Evolutionary conservation across 2,329 filamentous ascomycete species (phyloP).

Genomic region (Cercospora sp.): DNA sequence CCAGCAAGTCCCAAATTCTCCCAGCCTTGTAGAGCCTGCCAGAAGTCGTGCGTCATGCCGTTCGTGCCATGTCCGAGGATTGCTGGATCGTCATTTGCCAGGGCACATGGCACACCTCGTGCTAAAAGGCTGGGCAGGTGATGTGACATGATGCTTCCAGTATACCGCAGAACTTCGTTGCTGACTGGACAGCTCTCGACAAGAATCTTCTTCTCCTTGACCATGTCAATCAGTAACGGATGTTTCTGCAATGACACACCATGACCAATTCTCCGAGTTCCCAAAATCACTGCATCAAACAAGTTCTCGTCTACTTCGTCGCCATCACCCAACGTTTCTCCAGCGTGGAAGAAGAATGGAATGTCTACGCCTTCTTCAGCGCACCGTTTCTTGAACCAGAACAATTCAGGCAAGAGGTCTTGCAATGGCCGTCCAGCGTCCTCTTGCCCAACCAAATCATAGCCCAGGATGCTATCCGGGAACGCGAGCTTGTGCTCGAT

Average conservation of each 20-base stretch:
- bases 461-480: conserved; percentile 79
- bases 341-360: conserved; percentile 95
- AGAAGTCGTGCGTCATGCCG: conserved; percentile 89
- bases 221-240: conserved; percentile 81
- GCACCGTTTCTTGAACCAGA: conserved; percentile 91
- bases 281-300: conserved; percentile 84
- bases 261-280: conserved; percentile 85
- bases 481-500: conserved; percentile 77
- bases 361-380: conserved; percentile 74
- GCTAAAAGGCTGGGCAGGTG: conserved; percentile 81
- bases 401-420: conserved; percentile 78
- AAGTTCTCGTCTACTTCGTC: conserved; percentile 77
- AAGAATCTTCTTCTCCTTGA: conserved; percentile 83
- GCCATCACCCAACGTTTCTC: conserved; percentile 80
- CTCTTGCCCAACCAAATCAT: conserved; percentile 88
- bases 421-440: conserved; percentile 72
- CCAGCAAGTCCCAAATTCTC: conserved; percentile 87
- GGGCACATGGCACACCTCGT: conserved; percentile 76
- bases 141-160: conserved; percentile 72
- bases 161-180: conserved; percentile 82
- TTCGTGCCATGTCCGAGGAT: conserved; percentile 80
- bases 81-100: conserved; percentile 89
- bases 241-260: conserved; percentile 89
- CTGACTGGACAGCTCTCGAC: conserved; percentile 89
- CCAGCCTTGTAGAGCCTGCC: conserved; percentile 88